Evolutionary conservation across 108 stramenopile genomes (phyloP).

Genomic region (Conticribra weissflogii): DNA sequence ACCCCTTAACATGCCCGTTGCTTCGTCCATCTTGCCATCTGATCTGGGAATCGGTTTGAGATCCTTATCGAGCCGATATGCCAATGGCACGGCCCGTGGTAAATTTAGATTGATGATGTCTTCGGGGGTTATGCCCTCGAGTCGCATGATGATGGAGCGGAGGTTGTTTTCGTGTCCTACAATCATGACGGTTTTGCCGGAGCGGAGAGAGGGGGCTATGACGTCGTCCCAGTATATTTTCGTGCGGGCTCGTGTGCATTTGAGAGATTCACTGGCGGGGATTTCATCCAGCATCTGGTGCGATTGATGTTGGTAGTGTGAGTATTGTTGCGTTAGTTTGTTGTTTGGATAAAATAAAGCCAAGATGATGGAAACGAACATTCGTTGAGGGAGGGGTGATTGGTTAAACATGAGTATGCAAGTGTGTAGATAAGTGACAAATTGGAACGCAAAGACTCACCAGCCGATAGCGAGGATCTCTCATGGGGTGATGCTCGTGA

Average conservation of each 20-base stretch:
- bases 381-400: conserved; percentile 6
- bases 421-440: neutral
- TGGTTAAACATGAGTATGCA: neutral
- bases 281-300: conserved; percentile 66
- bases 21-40: conserved; percentile 77
- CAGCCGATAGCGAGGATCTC: conserved; percentile 82
- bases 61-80: conserved; percentile 83
- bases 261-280: conserved; percentile 80
- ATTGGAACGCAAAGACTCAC: conserved; percentile 40
- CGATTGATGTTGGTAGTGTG: neutral
- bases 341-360: too few species aligned
- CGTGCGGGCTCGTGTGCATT: conserved; percentile 85
- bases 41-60: conserved; percentile 76
- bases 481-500: conserved; percentile 76
- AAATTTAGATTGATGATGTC: conserved; percentile 91
- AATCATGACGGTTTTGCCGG: conserved; percentile 90
- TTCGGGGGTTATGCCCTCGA: conserved; percentile 88
- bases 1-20: conserved; percentile 80
- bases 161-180: conserved; percentile 98
- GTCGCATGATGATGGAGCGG: conserved; percentile 91
- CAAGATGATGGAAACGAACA: too few species aligned
- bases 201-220: conserved; percentile 78
- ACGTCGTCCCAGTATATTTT: conserved; percentile 89
- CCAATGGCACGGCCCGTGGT: conserved; percentile 91
- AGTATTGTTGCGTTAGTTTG: too few species aligned